Evolutionary conservation across 2,329 filamentous ascomycete species (phyloP).

Genomic region (Cercospora berteroae): DNA sequence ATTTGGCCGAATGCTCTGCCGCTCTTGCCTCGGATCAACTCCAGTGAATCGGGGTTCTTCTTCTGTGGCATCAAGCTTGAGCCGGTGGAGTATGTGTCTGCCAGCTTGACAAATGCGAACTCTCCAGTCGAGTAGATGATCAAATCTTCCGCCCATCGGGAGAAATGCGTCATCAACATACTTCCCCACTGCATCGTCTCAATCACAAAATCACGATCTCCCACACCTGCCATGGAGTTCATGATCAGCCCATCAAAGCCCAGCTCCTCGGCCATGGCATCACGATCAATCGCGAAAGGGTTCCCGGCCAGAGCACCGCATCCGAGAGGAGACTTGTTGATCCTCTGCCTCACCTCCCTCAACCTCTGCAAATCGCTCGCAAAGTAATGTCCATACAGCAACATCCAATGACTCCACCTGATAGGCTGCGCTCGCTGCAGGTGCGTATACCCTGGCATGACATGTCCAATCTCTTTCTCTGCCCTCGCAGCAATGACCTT

Average conservation of each 20-base stretch:
- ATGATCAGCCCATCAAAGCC: slow-evolving; percentile 72
- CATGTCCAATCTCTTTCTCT: slow-evolving; percentile 68
- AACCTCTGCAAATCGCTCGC: slow-evolving; percentile 72
- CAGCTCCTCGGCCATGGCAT: slow-evolving; percentile 74
- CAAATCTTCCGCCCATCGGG: slow-evolving; percentile 78
- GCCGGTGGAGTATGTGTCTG: slow-evolving; percentile 77
- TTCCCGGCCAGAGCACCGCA: slow-evolving; percentile 79
- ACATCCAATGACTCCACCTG: slow-evolving; percentile 77
- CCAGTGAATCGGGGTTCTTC: slow-evolving; percentile 75
- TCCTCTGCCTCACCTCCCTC: slow-evolving; percentile 67
- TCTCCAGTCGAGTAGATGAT: slow-evolving; percentile 78
- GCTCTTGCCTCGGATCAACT: slow-evolving; percentile 73
- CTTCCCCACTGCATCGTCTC: slow-evolving; percentile 79
- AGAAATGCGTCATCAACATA: slow-evolving; percentile 76
- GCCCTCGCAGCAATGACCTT: slow-evolving; percentile 67
- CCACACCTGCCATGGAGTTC: slow-evolving; percentile 75
- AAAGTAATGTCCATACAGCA: slow-evolving; percentile 72
- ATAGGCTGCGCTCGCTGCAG: slow-evolving; percentile 79
- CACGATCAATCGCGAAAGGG: slow-evolving; percentile 76
- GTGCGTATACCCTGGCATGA: slow-evolving; percentile 90
- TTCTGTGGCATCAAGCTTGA: slow-evolving; percentile 79
- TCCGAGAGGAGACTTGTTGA: slow-evolving; percentile 70
- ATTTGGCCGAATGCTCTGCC: slow-evolving; percentile 78
- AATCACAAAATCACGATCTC: slow-evolving; percentile 77
- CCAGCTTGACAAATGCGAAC: slow-evolving; percentile 72